These are phyloP conservation scores for Tuber umbilicatum DNA, from an alignment of 495 filamentous ascomycete genomes.

Conservation along the genomic window DNA sequence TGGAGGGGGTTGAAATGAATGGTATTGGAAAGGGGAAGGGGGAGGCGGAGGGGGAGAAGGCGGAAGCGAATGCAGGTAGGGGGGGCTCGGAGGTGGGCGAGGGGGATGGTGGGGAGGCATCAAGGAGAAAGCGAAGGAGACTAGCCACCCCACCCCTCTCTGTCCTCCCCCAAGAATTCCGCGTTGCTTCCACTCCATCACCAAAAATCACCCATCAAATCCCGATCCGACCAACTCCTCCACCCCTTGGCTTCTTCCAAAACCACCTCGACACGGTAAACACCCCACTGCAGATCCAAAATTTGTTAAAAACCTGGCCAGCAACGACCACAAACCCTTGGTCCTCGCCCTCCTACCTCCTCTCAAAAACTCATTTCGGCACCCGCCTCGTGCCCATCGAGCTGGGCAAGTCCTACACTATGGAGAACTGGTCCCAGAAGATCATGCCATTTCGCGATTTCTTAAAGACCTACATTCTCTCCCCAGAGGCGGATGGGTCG, in stretches of 20 bases:
- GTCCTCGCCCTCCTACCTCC: constrained; percentile 66
- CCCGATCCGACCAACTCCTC: constrained; percentile 35
- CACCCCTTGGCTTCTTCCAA: constrained; percentile 60
- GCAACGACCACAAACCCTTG: constrained; percentile 64
- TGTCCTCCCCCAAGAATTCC: constrained; percentile 18
- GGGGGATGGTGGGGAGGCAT: constrained; percentile 26
- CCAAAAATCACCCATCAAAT: constrained; percentile 44
- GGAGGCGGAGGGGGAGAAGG: constrained; percentile 49
- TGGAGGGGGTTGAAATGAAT: constrained; percentile 53
- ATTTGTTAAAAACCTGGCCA: constrained; percentile 65
- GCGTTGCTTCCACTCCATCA: constrained; percentile 27
- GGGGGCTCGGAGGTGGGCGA: not conserved
- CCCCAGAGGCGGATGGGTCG: not conserved
- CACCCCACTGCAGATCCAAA: constrained; percentile 65
- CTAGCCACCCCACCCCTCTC: constrained; percentile 43
- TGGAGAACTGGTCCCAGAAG: constrained; percentile 76
- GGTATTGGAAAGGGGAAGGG: constrained; percentile 59
- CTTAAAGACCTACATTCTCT: constrained; percentile 43
- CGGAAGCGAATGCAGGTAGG: constrained; percentile 15
- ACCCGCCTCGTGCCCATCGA: constrained; percentile 80
- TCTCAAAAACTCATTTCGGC: constrained; percentile 67
- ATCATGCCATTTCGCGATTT: constrained; percentile 74
- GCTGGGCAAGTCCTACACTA: constrained; percentile 81
- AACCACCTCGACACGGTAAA: constrained; percentile 50
- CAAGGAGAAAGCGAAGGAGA: constrained; percentile 44